Evolutionary conservation across 257 asterid species (phyloP).

Genomic region (Voacanga thouarsii): DNA sequence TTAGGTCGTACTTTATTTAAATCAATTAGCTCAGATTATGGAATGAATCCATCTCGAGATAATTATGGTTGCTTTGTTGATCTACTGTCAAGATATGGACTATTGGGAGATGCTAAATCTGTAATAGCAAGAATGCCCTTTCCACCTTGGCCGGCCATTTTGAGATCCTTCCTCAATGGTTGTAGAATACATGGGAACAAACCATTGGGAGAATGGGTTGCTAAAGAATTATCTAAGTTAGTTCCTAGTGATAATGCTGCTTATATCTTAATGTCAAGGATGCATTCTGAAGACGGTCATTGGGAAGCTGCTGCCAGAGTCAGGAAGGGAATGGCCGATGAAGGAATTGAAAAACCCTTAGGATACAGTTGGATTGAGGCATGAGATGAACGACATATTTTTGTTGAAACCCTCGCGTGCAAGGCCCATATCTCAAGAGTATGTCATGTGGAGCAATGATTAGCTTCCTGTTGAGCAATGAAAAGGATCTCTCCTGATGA

Average conservation of each 20-base stretch:
- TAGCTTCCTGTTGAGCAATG: neutral
- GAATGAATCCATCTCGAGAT: slow-evolving; percentile 19
- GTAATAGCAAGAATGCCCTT: slow-evolving; percentile 18
- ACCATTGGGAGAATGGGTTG: slow-evolving; percentile 15
- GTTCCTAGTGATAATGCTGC: slow-evolving; percentile 14
- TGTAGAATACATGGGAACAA: slow-evolving; percentile 21
- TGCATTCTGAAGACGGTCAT: slow-evolving; percentile 12
- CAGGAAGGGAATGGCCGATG: slow-evolving; percentile 12
- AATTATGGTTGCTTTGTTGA: slow-evolving; percentile 22
- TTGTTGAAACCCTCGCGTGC: neutral
- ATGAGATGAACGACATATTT: neutral
- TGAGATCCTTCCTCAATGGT: slow-evolving; percentile 21
- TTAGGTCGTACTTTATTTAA: slow-evolving; percentile 13
- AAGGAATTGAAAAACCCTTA: slow-evolving; percentile 7
- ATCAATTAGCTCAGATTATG: slow-evolving; percentile 16
- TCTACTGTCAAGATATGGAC: slow-evolving; percentile 22
- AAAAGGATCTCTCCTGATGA: neutral
- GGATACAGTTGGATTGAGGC: slow-evolving; percentile 21
- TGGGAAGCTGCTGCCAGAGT: slow-evolving; percentile 15
- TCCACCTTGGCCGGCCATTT: slow-evolving; percentile 22
- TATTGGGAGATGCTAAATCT: slow-evolving; percentile 10
- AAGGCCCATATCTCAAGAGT: neutral
- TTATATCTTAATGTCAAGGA: slow-evolving; percentile 13
- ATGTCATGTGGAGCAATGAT: neutral
- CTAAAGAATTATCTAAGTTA: neutral